Evolutionary conservation across 306 rosid species (phyloP).

Genomic region (Pyrus bretschneideri): DNA sequence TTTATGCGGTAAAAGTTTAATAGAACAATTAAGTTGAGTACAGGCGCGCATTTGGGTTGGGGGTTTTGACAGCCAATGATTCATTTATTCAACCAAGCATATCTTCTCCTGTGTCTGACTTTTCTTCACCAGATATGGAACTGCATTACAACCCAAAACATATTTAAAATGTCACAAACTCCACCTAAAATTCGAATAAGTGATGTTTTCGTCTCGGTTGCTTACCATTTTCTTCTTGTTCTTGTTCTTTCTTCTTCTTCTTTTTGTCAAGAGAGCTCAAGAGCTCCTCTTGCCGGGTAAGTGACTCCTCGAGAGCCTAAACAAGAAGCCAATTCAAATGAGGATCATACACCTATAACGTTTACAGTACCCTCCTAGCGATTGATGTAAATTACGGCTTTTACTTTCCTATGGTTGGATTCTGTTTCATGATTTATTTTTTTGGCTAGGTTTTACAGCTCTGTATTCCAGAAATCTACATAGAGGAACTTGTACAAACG

Average conservation of each 20-base stretch:
- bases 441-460: too few species aligned
- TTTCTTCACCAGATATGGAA: conserved; percentile 34
- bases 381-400: background rate
- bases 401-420: background rate
- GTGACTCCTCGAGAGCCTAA: conserved; percentile 69
- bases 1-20: background rate
- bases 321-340: background rate
- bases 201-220: background rate
- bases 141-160: conserved; percentile 35
- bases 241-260: conserved; percentile 49
- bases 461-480: too few species aligned
- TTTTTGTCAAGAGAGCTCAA: conserved; percentile 56
- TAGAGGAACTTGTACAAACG: background rate
- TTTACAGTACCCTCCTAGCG: too few species aligned
- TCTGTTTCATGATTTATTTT: background rate
- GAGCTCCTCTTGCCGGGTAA: conserved; percentile 55
- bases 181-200: background rate
- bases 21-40: background rate
- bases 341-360: background rate
- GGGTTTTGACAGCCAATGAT: background rate
- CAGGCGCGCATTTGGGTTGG: conserved; percentile 12
- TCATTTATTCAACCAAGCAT: background rate
- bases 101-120: background rate
- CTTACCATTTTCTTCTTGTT: conserved; percentile 58
- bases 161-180: background rate